Percentiles rank a stretch among this genome's conserved stretches.
Evolutionary conservation across 2,329 filamentous ascomycete species (phyloP).

Genomic region (Beauveria bassiana): DNA sequence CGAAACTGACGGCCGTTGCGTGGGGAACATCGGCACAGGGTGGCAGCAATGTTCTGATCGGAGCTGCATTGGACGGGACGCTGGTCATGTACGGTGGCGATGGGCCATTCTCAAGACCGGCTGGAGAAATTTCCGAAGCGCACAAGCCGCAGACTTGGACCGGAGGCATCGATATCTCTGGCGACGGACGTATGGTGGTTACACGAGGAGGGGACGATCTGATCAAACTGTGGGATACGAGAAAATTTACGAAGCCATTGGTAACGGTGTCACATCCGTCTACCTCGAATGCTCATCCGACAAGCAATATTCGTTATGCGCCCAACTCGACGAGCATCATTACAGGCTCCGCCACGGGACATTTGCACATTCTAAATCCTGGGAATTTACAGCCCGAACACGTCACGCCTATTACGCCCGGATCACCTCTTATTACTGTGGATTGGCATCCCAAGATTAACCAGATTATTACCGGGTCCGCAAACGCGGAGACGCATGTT

Average conservation of each 20-base stretch:
- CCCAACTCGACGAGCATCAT: conserved; percentile 78
- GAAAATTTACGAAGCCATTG: conserved; percentile 88
- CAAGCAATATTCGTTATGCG: conserved; percentile 82
- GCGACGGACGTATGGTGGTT: conserved; percentile 83
- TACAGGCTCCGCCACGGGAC: conserved; percentile 77
- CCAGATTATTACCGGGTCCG: conserved; percentile 90
- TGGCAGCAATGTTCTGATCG: conserved; percentile 70
- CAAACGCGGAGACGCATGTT: conserved; percentile 81
- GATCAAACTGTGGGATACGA: conserved; percentile 94
- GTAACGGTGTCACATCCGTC: conserved; percentile 72
- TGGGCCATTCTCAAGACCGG: conserved; percentile 74
- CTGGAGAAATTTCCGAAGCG: conserved; percentile 75
- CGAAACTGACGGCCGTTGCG: conserved; percentile 84
- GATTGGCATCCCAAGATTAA: conserved; percentile 93
- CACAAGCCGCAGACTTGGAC: conserved; percentile 84
- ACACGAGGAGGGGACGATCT: conserved; percentile 85
- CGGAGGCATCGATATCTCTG: conserved; percentile 81
- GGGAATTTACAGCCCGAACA: conserved; percentile 81
- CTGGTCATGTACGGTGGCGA: conserved; percentile 89
- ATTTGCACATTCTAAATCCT: conserved; percentile 88
- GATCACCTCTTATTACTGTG: conserved; percentile 73
- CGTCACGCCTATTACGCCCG: conserved; percentile 81
- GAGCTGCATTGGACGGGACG: conserved; percentile 80
- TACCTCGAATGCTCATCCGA: conserved; percentile 75
- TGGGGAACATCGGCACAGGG: conserved; percentile 76